phyloP scores from a whole-genome alignment of 305 asterid species.

The Plantago rigida region DNA sequence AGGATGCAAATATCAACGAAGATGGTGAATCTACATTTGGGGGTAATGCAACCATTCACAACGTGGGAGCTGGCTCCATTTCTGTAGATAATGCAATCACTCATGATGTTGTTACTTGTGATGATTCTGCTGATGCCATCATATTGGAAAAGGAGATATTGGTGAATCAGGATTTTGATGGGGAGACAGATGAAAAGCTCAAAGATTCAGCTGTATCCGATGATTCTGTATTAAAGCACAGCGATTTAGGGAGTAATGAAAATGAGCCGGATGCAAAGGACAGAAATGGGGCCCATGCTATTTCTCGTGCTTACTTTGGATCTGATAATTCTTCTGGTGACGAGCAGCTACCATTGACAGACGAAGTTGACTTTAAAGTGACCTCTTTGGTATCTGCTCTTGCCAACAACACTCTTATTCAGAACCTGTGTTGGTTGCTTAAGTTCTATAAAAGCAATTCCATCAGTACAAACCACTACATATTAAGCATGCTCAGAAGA shows the following conservation, averaged over 20 bases:
- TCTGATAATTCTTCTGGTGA: conserved; percentile 64
- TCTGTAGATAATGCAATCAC: conserved; percentile 30
- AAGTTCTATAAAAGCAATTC: conserved; percentile 80
- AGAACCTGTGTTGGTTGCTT: conserved; percentile 84
- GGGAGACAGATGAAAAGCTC: conserved; percentile 33
- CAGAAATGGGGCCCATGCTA: conserved; percentile 30
- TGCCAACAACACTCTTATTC: conserved; percentile 53
- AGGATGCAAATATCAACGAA: conserved; percentile 33
- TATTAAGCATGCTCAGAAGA: conserved; percentile 54
- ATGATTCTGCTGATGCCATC: conserved; percentile 36
- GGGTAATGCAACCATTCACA: conserved; percentile 27
- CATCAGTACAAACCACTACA: conserved; percentile 59
- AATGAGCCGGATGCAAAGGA: conserved; percentile 35
- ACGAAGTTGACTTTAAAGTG: conserved; percentile 76
- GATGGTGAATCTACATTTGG: conserved; percentile 9
- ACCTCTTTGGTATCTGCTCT: conserved; percentile 72
- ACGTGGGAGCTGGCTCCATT: conserved; percentile 2
- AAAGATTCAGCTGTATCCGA: conserved; percentile 32
- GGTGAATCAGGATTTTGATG: conserved; percentile 26
- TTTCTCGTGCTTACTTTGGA: conserved; percentile 37
- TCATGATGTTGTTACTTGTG: conserved; percentile 38
- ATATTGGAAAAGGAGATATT: conserved; percentile 34
- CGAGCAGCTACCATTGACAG: conserved; percentile 48
- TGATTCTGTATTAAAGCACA: conserved; percentile 30
- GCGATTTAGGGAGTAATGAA: conserved; percentile 31